Conservation (phyloP, 441 rosid species). For the Adansonia grandidieri region DNA sequence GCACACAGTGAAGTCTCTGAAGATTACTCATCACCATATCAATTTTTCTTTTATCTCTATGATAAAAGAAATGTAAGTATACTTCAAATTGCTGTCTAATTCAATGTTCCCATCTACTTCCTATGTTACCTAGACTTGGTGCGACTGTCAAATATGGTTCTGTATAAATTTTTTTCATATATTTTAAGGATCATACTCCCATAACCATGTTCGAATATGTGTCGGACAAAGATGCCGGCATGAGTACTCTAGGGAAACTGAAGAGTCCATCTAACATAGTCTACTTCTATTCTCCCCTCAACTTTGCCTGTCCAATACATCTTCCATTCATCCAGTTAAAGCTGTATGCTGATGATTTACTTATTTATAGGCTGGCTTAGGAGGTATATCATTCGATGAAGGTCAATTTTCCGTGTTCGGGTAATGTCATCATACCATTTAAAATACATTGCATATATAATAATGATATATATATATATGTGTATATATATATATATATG, state of each 20-base stretch:
- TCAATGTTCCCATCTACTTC: background rate
- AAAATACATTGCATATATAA: background rate
- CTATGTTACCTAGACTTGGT: background rate
- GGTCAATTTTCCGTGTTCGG: constrained; percentile 94
- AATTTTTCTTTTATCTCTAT: constrained; percentile 88
- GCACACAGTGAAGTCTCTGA: constrained; percentile 84
- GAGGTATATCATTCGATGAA: constrained; percentile 93
- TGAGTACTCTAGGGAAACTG: background rate
- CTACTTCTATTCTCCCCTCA: background rate
- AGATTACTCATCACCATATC: constrained; percentile 90
- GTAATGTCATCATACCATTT: constrained; percentile 38
- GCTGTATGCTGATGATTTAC: constrained; percentile 16
- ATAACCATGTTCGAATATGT: background rate
- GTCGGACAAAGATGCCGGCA: background rate
- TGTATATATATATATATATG: too few relatives aligned
- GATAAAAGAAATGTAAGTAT: constrained; percentile 82
- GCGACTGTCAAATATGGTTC: background rate
- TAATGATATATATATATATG: too few relatives aligned
- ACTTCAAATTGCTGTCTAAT: background rate
- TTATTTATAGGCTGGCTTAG: constrained; percentile 72
- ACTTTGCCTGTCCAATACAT: background rate
- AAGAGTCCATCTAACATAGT: background rate
- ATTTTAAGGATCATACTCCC: background rate
- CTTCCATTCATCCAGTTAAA: background rate
- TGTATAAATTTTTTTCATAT: background rate